These are phyloP conservation scores for Aspergillus pseudoglaucus DNA, from an alignment of 2,329 filamentous ascomycete genomes.

Conservation along the genomic window DNA sequence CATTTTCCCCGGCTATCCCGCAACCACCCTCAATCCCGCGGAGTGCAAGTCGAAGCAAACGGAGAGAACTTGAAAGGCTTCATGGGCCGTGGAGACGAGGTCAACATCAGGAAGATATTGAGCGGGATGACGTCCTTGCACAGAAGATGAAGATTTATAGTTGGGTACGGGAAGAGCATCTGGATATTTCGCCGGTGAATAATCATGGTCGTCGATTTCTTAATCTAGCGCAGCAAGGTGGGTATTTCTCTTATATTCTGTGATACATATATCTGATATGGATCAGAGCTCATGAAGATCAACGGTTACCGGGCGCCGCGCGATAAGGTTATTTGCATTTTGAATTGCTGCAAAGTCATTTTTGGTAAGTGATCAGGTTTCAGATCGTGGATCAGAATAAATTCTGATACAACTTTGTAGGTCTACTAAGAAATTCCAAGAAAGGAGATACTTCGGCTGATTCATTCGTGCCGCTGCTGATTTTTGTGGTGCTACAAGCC, in stretches of 20 bases:
- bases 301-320: constrained; percentile 93
- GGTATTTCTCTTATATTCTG: constrained; percentile 8
- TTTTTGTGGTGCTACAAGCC: constrained; percentile 89
- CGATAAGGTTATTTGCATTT: constrained; percentile 96
- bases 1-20: constrained; percentile 89
- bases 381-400: too few relatives aligned
- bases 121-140: constrained; percentile 88
- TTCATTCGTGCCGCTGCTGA: constrained; percentile 88
- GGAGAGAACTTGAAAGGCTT: constrained; percentile 60
- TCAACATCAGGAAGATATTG: constrained; percentile 96
- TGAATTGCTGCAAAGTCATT: constrained; percentile 99
- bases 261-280: constrained; percentile 16
- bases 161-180: constrained; percentile 87
- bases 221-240: constrained; percentile 78
- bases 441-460: constrained; percentile 85
- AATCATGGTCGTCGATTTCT: constrained; percentile 86
- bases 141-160: constrained; percentile 97
- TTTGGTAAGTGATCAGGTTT: constrained; percentile 58
- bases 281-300: constrained; percentile 84
- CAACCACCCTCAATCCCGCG: constrained; percentile 62
- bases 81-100: constrained; percentile 79
- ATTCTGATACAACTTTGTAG: constrained; percentile 33
- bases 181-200: constrained; percentile 80
- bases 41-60: constrained; percentile 56
- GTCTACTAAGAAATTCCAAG: constrained; percentile 83